Evolutionary conservation across 169 alveolate species (phyloP).

Genomic region (Plasmodium gaboni): DNA sequence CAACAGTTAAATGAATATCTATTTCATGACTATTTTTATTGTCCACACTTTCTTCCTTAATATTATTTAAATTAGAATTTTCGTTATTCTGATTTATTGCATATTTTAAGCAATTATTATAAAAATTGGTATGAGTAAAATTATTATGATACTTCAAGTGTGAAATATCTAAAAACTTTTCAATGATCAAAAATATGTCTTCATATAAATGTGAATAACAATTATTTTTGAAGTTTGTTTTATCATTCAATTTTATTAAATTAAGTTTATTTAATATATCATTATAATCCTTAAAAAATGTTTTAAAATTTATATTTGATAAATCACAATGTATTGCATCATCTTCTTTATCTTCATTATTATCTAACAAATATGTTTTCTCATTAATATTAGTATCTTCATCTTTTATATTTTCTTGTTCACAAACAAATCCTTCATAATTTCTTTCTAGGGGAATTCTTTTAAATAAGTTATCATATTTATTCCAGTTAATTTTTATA

Average conservation of each 20-base stretch:
- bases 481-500: conserved; percentile 70
- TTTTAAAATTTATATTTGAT: conserved; percentile 36
- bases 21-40: not conserved
- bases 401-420: conserved; percentile 33
- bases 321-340: conserved; percentile 12
- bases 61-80: not conserved
- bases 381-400: conserved; percentile 27
- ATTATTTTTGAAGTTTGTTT: conserved; percentile 29
- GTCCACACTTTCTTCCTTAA: too few relatives aligned
- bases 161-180: conserved; percentile 46
- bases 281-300: conserved; percentile 35
- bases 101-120: conserved; percentile 26
- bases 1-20: not conserved
- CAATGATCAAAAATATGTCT: conserved; percentile 36
- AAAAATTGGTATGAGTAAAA: conserved; percentile 66
- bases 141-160: conserved; percentile 42
- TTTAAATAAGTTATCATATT: conserved; percentile 61
- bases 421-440: conserved; percentile 26
- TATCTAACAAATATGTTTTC: not conserved
- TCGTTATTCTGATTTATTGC: not conserved
- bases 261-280: conserved; percentile 36
- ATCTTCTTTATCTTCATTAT: conserved; percentile 2
- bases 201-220: conserved; percentile 42
- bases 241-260: conserved; percentile 43
- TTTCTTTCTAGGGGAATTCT: conserved; percentile 53